Evolutionary conservation across 208 protist genomes (phyloP), one percentile per base, ranked within the genome.

Genomic region (Zelonia costaricensis): DNA sequence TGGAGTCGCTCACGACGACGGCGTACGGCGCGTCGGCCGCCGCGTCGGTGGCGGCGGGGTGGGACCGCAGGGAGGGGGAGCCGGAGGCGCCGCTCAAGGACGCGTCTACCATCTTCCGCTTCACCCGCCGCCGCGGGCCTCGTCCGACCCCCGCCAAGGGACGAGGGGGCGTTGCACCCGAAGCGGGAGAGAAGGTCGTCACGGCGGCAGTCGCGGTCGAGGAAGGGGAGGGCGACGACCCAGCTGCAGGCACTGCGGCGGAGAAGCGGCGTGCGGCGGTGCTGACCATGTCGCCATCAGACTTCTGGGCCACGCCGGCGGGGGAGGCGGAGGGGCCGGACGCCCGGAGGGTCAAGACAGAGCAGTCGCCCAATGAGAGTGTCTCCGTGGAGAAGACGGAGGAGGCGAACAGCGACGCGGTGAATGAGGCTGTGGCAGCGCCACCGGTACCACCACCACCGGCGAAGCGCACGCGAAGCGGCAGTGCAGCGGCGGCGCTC

Each of bases 1-100:
- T 73, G 22, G 62, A 78, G 51, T 77, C 90, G 9, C 57, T 95
- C 30, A 93, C 87, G 48, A 92, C 76, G 39, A 93, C 87, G 7
- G 71, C 85, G 1, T 92, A 90, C 74, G 91, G 87, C 3, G 83
- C 84, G 31, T 96, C 87, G 16, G 87, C 87, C 2, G 91, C 91
- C 31, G 84, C 82, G 16, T 92, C 86, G 10, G 53, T 90, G 23
- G 81, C 84, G 27, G 78, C 86, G 9, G 86, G 89, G 0, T 84
- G 73, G 72, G 63, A 62, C 18, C 53, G 71, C n/a, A 63, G 72
- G 44, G 78, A 85, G 43, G 82, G 83, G 48, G 75, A 87, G 40
- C n/a, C n/a, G n/a, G 73, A 62, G 54, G 38, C 66, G 38, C 30
- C 67, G 15, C 67, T 60, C 15, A 75, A 88, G 62, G 86, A 92